Base-by-base conservation (phyloP, 495 filamentous ascomycete genomes). In the Thermothielavioides terrestris region DNA sequence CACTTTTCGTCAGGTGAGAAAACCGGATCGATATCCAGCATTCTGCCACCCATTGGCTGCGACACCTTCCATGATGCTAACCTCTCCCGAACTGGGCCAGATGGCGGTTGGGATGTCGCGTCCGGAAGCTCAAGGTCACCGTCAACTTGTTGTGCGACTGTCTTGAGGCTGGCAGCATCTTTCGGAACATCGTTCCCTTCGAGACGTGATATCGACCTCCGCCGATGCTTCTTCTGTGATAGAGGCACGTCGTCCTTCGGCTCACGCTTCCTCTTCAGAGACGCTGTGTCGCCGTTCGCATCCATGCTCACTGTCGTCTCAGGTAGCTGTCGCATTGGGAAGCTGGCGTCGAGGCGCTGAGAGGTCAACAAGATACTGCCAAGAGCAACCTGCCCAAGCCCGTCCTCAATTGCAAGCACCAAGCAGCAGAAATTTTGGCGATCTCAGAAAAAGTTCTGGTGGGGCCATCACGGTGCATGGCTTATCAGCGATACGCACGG, bases 1-100 rank as follows among this genome's bases (percentile, higher is more conserved):
- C 71, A 94, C 88, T 83, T 80, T 66, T 95, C 89, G 68, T 96
- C 85, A 5, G 58, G 53, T 11, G 87, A 83, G 64, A 95, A 83
- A 20, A 88, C 70, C 0, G 90, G 85, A 54, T 95, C 88, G 46
- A 86, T 68, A 57, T 86, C 72, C 30, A 83, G 62, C 68, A 87
- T 83, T 35, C 80, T 71, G 6, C 86, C 86, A 45, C 81, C 86
- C 63, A 83, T 70, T 18, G 82, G 69, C 20, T 75, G 69, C 7
- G 80, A 82, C 15, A 82, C 39, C 35, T 68, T 74, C 84, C 84
- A 88, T 55, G 59, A 41, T 20, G 57, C 35, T 23, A 22, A 20
- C 30, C n/a, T 40, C 9, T 38, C 31, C 9, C 9, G 14, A 1
- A 10, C 41, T 1, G 21, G 31, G 4, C 11, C 25, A 5, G 11